Evolutionary conservation across 176 grass and related monocot genomes (phyloP).

Genomic region (Rhynchospora breviuscula): DNA sequence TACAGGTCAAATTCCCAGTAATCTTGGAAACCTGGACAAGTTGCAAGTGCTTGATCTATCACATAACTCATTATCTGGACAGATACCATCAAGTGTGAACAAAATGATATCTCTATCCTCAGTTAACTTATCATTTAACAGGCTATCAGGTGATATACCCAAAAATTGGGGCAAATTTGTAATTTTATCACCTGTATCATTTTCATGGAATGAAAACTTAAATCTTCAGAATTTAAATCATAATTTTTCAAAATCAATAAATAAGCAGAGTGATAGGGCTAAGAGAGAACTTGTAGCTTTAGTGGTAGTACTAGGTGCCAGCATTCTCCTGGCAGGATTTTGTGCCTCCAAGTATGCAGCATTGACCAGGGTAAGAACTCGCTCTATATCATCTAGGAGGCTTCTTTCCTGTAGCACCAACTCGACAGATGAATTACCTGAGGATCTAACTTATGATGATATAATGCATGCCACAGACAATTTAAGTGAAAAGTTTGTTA

Average conservation of each 20-base stretch:
- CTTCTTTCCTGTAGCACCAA: slow-evolving; percentile 21
- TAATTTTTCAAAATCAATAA: background rate
- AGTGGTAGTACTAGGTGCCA: slow-evolving; percentile 7
- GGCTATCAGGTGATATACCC: slow-evolving; percentile 37
- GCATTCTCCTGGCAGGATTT: slow-evolving; percentile 17
- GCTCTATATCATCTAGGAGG: background rate
- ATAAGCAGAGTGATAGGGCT: background rate
- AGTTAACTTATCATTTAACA: slow-evolving; percentile 55
- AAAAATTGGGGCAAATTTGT: slow-evolving; percentile 35
- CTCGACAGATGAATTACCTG: slow-evolving; percentile 37
- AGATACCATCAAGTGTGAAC: slow-evolving; percentile 34
- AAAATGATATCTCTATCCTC: slow-evolving; percentile 46
- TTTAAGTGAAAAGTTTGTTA: slow-evolving; percentile 50
- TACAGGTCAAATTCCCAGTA: slow-evolving; percentile 38
- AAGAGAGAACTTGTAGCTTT: slow-evolving; percentile 22
- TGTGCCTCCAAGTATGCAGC: slow-evolving; percentile 18
- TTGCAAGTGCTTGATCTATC: slow-evolving; percentile 56
- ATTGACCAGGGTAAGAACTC: slow-evolving; percentile 20
- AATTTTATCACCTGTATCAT: slow-evolving; percentile 12
- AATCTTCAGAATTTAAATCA: slow-evolving; percentile 10
- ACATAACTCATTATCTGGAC: slow-evolving; percentile 35
- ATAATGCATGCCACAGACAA: slow-evolving; percentile 42
- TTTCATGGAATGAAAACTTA: slow-evolving; percentile 37
- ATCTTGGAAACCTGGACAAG: slow-evolving; percentile 44
- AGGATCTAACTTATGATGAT: slow-evolving; percentile 38